Base-by-base conservation (phyloP, 169 alveolate species). In the Eimeria tenella region DNA sequence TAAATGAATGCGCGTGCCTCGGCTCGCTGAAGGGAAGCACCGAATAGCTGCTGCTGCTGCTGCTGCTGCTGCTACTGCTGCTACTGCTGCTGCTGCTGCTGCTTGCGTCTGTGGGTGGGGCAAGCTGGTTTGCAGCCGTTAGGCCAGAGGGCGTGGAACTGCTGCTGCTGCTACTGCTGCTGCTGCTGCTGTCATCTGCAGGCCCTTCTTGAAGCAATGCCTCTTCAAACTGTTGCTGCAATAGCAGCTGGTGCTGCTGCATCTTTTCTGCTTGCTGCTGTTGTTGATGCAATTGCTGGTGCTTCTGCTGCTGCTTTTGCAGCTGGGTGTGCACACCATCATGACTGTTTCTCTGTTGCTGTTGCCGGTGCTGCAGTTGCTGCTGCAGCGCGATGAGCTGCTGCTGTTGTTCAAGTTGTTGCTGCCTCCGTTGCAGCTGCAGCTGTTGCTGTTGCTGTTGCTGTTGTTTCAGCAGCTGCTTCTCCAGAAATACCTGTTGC, bases 161-260 rank as follows among this genome's bases (percentile, higher is more conserved):
- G 82, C 68, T 68, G 77, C 77, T 68, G 77, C 77, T n/a, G n/a
- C 77, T 68, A n/a, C 77, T 68, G 77, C 77, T 68, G 77, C 49
- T 68, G 77, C 77, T 68, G 77, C 86, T 75, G 86, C 86, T 75
- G 65, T 75, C 86, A 19, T 75, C 86, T 21, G 21, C 10, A 31
- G 86, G 65, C 21, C 86, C 63, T 52, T 75, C 86, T 21, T 75
- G 86, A 23, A 75, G 68, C 19, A 75, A 21, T 1, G 86, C 86
- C 3, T 75, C 63, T 75, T 75, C 86, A 13, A 75, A 75, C 49
- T 75, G 86, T 25, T 75, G 86, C 86, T 75, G 86, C 63, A 75
- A 23, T 9, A 75, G 60, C 86, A 42, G 86, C 68, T 75, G 86
- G 19, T 75, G 68, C 52, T 52, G 86, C 65, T 50, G 13, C 65